Evolutionary conservation across 192 early-diverging fungal genomes (phyloP), one percentile per base, ranked within the genome.

Genomic region (Backusella liffmaniae): DNA sequence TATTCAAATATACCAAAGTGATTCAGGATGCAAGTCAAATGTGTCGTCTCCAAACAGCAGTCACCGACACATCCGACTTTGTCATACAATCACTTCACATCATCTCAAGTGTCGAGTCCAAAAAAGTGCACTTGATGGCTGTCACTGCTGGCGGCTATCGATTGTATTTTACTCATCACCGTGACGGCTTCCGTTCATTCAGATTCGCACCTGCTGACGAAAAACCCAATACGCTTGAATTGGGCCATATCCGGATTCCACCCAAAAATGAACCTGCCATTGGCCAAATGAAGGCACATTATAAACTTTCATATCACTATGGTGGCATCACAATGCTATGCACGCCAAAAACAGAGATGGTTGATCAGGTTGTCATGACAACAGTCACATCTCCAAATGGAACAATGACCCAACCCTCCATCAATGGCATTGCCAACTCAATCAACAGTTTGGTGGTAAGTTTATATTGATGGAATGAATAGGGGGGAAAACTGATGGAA

Each of bases 11-110:
- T 73, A 82, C 74, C 26, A 81, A 86, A 32, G 82, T 91, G 67
- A 76, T 81, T 62, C 79, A 81, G 42, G 65, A 79, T 10, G 88
- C 87, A 0, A 79, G 79, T 49, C 66, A 80, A 46, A 81, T 90
- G 78, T 85, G 84, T 15, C 65, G 72, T 44, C 23, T 29, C 9
- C 85, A 86, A 77, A 80, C 84, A 66, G 75, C 81, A 76, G 77
- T 73, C 7, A 39, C 84, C 46, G 80, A 89, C 59, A 41, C 82
- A 0, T 59, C 76, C 26, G 77, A 82, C 0, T 93, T 95, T 76
- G 83, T 86, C 67, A 89, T 97, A 37, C 82, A 91, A n/a, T 92
- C 92, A n/a, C 84, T 97, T 37, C 94, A 97, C 67, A 80, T 87
- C 10, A 88, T 96, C 16, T 86, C 91, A 0, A 62, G 73, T 4